phyloP scores from a whole-genome alignment of 805 yeast species.

The Yarrowia sp. region DNA sequence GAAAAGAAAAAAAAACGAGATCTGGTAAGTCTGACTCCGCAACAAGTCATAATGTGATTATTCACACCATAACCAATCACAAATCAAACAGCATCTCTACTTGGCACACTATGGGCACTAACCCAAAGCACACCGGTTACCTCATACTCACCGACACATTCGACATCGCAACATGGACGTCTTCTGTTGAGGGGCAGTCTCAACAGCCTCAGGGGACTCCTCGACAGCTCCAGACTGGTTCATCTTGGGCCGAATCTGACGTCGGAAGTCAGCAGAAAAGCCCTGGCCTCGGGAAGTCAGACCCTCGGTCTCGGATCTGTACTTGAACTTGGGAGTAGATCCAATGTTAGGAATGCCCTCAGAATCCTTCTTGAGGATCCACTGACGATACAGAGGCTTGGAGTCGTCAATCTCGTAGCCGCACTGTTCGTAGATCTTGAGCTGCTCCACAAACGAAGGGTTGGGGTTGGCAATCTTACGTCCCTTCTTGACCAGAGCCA shows the following conservation, averaged over 20 bases:
- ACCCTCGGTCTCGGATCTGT: slow-evolving; percentile 37
- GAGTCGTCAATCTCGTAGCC: slow-evolving; percentile 37
- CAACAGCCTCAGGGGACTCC: not conserved
- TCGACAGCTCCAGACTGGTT: not conserved
- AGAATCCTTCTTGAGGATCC: slow-evolving; percentile 38
- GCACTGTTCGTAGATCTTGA: slow-evolving; percentile 54
- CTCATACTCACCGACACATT: slow-evolving; percentile 26
- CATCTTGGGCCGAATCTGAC: slow-evolving; percentile 13
- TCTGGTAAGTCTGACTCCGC: too few species aligned
- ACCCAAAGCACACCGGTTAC: not conserved
- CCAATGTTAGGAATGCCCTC: slow-evolving; percentile 31
- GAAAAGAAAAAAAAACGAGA: too few species aligned
- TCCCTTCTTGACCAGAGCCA: slow-evolving; percentile 62
- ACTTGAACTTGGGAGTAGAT: slow-evolving; percentile 34
- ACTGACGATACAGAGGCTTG: slow-evolving; percentile 41
- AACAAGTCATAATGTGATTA: too few species aligned
- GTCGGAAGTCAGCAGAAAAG: slow-evolving; percentile 15
- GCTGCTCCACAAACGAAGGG: slow-evolving; percentile 67
- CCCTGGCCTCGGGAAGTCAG: slow-evolving; percentile 11
- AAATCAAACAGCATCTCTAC: too few species aligned
- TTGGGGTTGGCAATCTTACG: slow-evolving; percentile 66
- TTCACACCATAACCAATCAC: too few species aligned
- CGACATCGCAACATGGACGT: slow-evolving; percentile 13
- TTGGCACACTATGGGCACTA: too few species aligned
- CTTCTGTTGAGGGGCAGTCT: not conserved